phyloP scores from a whole-genome alignment of 768 basidiomycete genomes.

The Neoboletus magnificus region DNA sequence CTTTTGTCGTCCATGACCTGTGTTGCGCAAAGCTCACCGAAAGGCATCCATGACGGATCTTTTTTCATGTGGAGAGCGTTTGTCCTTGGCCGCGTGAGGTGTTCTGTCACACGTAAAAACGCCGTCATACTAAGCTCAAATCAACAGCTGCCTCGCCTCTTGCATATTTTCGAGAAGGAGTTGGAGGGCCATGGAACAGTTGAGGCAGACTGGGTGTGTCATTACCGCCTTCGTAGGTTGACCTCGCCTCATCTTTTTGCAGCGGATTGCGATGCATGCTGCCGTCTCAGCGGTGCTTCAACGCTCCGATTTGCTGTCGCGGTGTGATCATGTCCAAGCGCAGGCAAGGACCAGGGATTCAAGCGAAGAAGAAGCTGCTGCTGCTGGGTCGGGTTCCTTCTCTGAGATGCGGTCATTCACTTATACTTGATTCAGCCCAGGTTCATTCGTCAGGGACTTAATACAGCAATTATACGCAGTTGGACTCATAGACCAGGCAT shows the following conservation, averaged over 20 bases:
- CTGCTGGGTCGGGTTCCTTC: slow-evolving; percentile 10
- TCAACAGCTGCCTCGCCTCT: slow-evolving; percentile 56
- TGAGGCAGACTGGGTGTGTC: slow-evolving; percentile 58
- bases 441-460: slow-evolving; percentile 27
- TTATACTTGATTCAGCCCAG: slow-evolving; percentile 21
- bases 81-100: slow-evolving; percentile 64
- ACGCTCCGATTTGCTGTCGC: slow-evolving; percentile 52
- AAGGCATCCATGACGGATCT: slow-evolving; percentile 28
- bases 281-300: slow-evolving; percentile 49
- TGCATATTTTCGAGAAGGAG: slow-evolving; percentile 52
- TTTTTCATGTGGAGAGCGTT: slow-evolving; percentile 65
- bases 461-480: slow-evolving; percentile 51
- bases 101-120: background rate
- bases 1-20: slow-evolving; percentile 61
- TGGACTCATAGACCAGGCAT: slow-evolving; percentile 53
- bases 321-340: slow-evolving; percentile 48
- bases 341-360: slow-evolving; percentile 24
- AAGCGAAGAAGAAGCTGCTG: slow-evolving; percentile 21
- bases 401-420: background rate
- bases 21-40: slow-evolving; percentile 49
- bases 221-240: background rate
- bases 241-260: slow-evolving; percentile 10
- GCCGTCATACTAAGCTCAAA: background rate
- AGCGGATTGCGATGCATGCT: slow-evolving; percentile 45
- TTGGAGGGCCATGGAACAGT: slow-evolving; percentile 46